Base-by-base conservation (phyloP, 139 green algal species). In the Chlamydomonas sp. region DNA sequence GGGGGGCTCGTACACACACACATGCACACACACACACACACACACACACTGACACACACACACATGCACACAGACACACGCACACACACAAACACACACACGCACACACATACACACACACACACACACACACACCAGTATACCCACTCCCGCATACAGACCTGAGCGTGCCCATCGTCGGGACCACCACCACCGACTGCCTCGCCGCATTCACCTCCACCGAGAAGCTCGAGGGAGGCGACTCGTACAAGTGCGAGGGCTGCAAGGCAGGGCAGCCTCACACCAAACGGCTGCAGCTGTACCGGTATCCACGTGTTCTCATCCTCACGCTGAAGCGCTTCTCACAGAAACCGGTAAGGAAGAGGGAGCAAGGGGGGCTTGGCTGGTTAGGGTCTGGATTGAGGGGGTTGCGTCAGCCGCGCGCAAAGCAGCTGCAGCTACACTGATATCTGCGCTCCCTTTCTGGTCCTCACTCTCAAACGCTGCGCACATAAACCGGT, bases 261-360 rank as follows among this genome's bases (percentile, higher is more conserved):
- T 88, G 86, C 77, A 87, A 87, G 58, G 36, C 47, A 5, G 69
- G 70, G 20, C 73, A 76, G n/a, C 57, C 72, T 2, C 80, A 84
- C n/a, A 78, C 65, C 54, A 91, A 90, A 76, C 68, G 69, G 48
- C 75, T 91, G 73, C 81, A 83, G 37, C 61, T 90, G 13, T 88
- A 77, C 30, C 61, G 60, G 10, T 76, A 58, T 10, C 85, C 85
- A 0, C 60, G 54, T 1, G 72, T 85, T 34, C 80, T 90, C 35
- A 70, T 91, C 31, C 48, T 91, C 13, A 81, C 82, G 35, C 80
- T 91, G 22, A 91, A 91, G 69, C 79, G 85, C 66, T 90, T 90
- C 62, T 60, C 66, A 38, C 72, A 78, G 54, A 48, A 71, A 13
- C 50, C 38, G 20, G 35, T n/a, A n/a, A n/a, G n/a, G n/a, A n/a